A percentile compares a stretch with the other conserved stretches of the same genome.
Evolutionary conservation across 176 grass and related monocot genomes (phyloP).

Genomic region (Pontederia crassipes): DNA sequence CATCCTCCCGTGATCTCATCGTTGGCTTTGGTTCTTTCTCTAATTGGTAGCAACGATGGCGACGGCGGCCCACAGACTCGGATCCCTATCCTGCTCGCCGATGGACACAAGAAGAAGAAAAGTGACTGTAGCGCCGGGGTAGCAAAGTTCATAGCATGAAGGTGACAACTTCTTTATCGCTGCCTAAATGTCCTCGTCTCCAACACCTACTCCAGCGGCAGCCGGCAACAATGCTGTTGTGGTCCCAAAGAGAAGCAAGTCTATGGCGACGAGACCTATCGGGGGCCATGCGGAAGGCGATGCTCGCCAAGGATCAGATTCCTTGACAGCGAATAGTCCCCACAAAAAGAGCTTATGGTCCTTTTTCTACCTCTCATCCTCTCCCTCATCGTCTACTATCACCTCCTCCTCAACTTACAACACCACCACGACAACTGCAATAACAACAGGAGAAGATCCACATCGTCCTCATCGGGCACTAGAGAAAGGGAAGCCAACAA

Average conservation of each 20-base stretch:
- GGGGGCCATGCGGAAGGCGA: slow-evolving; percentile 1
- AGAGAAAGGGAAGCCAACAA: not conserved
- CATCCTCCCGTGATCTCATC: too few relatives aligned
- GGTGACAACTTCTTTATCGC: not conserved
- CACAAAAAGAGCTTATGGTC: slow-evolving; percentile 99
- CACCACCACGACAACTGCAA: slow-evolving; percentile 14
- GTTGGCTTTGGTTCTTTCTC: not conserved
- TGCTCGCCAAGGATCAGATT: not conserved
- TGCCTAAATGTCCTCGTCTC: not conserved
- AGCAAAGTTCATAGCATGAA: not conserved
- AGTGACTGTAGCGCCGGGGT: not conserved
- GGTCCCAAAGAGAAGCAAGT: slow-evolving; percentile 65
- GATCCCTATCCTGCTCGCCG: not conserved
- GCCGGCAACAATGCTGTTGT: slow-evolving; percentile 1
- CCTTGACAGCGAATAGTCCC: slow-evolving; percentile 45
- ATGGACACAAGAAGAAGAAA: not conserved
- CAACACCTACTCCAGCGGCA: not conserved
- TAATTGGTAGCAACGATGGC: slow-evolving; percentile 1
- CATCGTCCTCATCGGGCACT: slow-evolving; percentile 23
- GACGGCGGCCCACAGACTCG: not conserved
- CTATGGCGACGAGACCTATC: slow-evolving; percentile 52
- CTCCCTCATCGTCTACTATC: slow-evolving; percentile 23
- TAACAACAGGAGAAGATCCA: slow-evolving; percentile 27
- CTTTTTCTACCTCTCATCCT: slow-evolving; percentile 61
- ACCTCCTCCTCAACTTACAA: slow-evolving; percentile 19